phyloP scores from a whole-genome alignment of 805 yeast species.

The Tetrapisispora phaffii region DNA sequence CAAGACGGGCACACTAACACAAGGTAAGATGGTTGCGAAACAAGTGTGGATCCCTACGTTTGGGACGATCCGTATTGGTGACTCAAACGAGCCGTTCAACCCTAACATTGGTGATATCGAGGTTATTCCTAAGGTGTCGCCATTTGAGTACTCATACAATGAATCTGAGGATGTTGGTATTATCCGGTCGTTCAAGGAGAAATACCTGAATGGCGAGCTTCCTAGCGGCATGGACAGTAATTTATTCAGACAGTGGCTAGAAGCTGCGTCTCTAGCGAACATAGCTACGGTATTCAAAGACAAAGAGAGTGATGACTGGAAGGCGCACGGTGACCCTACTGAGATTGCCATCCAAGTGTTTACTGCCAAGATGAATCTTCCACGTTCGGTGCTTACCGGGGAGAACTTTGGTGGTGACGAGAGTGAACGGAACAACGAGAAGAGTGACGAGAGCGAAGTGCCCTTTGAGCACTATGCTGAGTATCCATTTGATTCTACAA shows the following conservation, averaged over 20 bases:
- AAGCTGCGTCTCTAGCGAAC: conserved; percentile 68
- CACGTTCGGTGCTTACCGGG: conserved; percentile 37
- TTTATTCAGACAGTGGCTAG: conserved; percentile 42
- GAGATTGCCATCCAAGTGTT: conserved; percentile 83
- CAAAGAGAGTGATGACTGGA: conserved; percentile 43
- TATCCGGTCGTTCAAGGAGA: conserved; percentile 16
- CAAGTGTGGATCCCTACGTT: conserved; percentile 77
- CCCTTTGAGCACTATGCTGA: conserved; percentile 51
- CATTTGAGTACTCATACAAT: conserved; percentile 23
- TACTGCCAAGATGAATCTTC: conserved; percentile 45
- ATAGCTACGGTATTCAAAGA: conserved; percentile 56
- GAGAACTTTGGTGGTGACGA: conserved; percentile 23
- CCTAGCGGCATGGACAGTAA: conserved; percentile 13
- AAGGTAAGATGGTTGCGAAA: conserved; percentile 82
- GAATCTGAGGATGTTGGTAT: conserved; percentile 26
- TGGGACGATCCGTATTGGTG: conserved; percentile 51
- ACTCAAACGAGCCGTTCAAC: conserved; percentile 69
- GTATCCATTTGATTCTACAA: conserved; percentile 71
- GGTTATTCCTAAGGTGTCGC: conserved; percentile 66
- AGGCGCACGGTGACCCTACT: conserved; percentile 82
- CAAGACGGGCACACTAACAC: conserved; percentile 84
- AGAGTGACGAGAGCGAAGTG: conserved; percentile 2
- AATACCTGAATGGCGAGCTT: conserved; percentile 9
- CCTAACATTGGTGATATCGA: conserved; percentile 87
- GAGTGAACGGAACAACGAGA: conserved; percentile 37